Base-by-base conservation (phyloP, 345 rosid genomes). In the Chamaenerion angustifolium region DNA sequence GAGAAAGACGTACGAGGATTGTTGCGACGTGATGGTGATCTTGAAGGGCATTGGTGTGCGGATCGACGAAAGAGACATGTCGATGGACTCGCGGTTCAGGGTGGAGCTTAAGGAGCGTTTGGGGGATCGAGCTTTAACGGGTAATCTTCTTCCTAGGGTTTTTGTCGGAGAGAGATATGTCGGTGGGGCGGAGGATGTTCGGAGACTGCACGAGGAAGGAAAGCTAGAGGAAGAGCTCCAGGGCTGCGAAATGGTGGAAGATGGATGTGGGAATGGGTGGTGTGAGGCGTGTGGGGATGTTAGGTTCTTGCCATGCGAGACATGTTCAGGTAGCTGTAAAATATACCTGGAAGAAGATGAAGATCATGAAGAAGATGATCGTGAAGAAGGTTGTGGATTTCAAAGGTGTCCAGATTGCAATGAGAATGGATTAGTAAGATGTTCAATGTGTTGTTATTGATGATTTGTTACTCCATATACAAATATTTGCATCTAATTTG, bases 271-370 rank as follows among this genome's bases (percentile, higher is more conserved):
- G 15, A 68, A 68, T 3, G 70, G 67, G 5, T 74, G 71, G 16
- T 92, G 98, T 35, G 83, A 83, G 61, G 95, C 73, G 45, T 92
- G 98, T 58, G 93, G 96, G 18, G 96, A 87, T 61, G 10, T 92
- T 13, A 69, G 98, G 71, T 92, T 92, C 68, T 73, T 92, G 63
- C 98, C 93, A 0, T 92, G 98, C 68, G 85, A 84, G 57, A 82
- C 87, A 10, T 92, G 98, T 62, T 80, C 78, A 6, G 96, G 98
- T 31, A 92, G 98, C 59, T 82, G 98, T 52, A 92, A 92, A 67
- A 68, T 87, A 43, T 87, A 73, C 59, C 62, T 65, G n/a, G 87
- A 78, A 53, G 50, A 25, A 0, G 74, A 71, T 7, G 70, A 68
- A 0, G 72, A 71, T 31, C 2, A 42, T 3, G 67, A 54, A 1